Percentiles rank a stretch among this genome's conserved stretches.
These are phyloP conservation scores for Tephrocybe sp. DNA, from an alignment of 768 basidiomycete species.

Conservation along the genomic window DNA sequence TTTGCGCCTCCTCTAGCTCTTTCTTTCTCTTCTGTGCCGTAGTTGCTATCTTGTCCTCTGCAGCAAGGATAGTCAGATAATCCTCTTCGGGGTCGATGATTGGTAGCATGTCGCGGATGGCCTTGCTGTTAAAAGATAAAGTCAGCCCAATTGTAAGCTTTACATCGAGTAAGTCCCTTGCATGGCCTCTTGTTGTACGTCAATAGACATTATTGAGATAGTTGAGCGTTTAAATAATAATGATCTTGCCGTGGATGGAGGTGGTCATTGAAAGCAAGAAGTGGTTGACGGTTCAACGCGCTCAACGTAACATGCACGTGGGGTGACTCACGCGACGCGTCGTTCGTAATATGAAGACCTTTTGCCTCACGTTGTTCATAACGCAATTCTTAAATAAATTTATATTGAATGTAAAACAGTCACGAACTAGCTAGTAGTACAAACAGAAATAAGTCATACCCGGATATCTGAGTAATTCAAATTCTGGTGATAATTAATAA, in stretches of 20 bases:
- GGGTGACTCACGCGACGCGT: constrained; percentile 8
- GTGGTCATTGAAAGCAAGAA: neutral
- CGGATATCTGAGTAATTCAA: too few relatives aligned
- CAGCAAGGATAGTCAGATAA: constrained; percentile 70
- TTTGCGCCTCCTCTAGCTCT: constrained; percentile 67
- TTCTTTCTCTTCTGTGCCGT: constrained; percentile 60
- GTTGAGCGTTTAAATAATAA: neutral
- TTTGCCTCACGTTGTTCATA: neutral
- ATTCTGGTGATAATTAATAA: neutral
- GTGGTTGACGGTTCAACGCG: neutral
- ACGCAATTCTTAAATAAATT: too few relatives aligned
- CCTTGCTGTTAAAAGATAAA: constrained; percentile 42
- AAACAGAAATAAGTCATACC: too few relatives aligned
- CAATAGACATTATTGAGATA: constrained; percentile 32
- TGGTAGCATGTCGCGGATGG: constrained; percentile 66
- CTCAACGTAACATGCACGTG: constrained; percentile 5
- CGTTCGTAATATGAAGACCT: neutral
- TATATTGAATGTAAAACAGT: neutral
- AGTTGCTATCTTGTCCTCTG: constrained; percentile 66
- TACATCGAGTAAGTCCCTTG: constrained; percentile 17
- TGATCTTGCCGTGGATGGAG: neutral
- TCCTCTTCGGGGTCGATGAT: constrained; percentile 82
- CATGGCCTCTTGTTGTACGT: constrained; percentile 51
- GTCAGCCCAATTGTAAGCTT: neutral
- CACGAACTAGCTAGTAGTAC: too few relatives aligned